Conservation (phyloP, 164 flowering plant species). For the Euptelea pleiosperma region DNA sequence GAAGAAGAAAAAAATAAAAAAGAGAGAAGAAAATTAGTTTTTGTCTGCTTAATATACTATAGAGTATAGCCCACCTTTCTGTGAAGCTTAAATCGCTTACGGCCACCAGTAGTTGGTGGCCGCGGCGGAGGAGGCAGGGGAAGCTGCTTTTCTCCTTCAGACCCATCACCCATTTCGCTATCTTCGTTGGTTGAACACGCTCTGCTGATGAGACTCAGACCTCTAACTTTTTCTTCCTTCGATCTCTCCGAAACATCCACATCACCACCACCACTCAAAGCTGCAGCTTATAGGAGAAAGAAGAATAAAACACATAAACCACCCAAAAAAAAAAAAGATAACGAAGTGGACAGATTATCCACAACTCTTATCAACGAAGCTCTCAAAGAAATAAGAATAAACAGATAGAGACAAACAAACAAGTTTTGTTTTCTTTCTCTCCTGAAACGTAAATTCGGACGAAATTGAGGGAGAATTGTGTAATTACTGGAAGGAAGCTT, state of each 20-base stretch:
- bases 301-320: slow-evolving; percentile 2
- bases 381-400: slow-evolving; percentile 9
- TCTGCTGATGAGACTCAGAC: slow-evolving; percentile 24
- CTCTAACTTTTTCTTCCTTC: slow-evolving; percentile 33
- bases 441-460: neutral
- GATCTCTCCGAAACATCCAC: slow-evolving; percentile 26
- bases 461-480: slow-evolving; percentile 9
- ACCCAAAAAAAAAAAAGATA: slow-evolving; percentile 10
- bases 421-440: slow-evolving; percentile 9
- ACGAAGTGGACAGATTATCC: slow-evolving; percentile 21
- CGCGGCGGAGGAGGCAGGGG: neutral
- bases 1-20: neutral
- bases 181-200: slow-evolving; percentile 24
- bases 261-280: slow-evolving; percentile 19
- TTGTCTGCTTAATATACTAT: too few relatives aligned
- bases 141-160: slow-evolving; percentile 40
- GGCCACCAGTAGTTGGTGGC: slow-evolving; percentile 6
- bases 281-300: slow-evolving; percentile 13
- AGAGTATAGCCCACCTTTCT: slow-evolving; percentile 35
- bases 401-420: slow-evolving; percentile 28
- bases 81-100: slow-evolving; percentile 42
- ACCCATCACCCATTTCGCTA: slow-evolving; percentile 40
- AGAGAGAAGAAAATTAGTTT: neutral
- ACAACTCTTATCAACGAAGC: slow-evolving; percentile 17
- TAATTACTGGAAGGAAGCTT: slow-evolving; percentile 24